These are phyloP conservation scores for Aegilops bicornis DNA, from an alignment of 176 grass and related monocot species.

Conservation along the genomic window DNA sequence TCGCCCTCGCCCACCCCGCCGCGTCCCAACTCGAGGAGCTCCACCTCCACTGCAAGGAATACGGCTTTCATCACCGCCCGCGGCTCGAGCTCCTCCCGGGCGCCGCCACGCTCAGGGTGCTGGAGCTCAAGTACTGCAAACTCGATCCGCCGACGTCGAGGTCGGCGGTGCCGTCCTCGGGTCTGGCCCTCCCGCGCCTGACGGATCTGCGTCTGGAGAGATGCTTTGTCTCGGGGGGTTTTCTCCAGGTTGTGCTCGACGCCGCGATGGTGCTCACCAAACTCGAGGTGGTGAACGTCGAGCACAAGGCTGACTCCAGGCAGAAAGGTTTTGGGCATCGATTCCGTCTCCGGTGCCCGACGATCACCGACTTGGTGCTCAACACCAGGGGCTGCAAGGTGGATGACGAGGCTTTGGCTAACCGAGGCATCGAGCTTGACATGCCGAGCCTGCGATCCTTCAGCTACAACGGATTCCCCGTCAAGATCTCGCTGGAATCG, in stretches of 20 bases:
- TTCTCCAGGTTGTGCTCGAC: background rate
- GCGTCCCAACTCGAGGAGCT: too few species aligned
- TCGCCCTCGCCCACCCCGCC: too few species aligned
- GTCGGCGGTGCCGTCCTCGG: too few species aligned
- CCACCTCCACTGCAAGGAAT: too few species aligned
- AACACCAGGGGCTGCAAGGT: background rate
- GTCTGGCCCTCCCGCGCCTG: background rate
- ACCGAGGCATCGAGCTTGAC: background rate
- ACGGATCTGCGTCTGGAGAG: background rate
- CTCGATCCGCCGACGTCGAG: too few species aligned
- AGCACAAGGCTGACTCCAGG: background rate
- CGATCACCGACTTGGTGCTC: background rate
- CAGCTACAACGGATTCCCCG: background rate
- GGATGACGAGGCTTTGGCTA: too few species aligned
- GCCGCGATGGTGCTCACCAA: background rate
- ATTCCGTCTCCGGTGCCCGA: background rate
- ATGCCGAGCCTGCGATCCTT: background rate
- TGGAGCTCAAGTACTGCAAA: too few species aligned
- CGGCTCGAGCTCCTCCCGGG: too few species aligned
- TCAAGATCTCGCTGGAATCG: background rate
- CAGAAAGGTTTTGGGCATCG: background rate
- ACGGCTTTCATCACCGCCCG: too few species aligned
- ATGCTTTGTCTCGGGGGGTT: background rate
- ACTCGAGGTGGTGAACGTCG: background rate
- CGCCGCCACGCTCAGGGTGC: too few species aligned